Base-by-base conservation (phyloP, 2,329 filamentous ascomycete genomes). In the Didymellaceae sp. region DNA sequence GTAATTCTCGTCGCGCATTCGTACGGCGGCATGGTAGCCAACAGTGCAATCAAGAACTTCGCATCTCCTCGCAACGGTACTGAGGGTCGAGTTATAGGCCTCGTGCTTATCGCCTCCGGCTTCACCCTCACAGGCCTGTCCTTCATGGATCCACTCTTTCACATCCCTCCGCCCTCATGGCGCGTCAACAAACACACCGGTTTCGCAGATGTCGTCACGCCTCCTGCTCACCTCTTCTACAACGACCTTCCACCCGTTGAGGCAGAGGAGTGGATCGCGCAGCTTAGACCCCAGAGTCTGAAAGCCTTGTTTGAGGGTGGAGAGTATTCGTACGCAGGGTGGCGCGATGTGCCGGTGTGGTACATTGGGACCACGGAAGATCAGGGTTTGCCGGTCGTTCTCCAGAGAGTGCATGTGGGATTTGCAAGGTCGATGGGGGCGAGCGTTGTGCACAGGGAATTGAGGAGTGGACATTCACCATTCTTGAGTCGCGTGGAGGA, bases 1-100 rank as follows among this genome's bases (percentile, higher is more conserved):
- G 78, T 82, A 2, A 65, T 82, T 3, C 66, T 82, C 5, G 59
- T 80, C 3, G 74, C 70, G 1, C 79, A 82, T 62, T 80, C 78
- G 0, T 82, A 80, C 46, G 79, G 79, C 22, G 78, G 79, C 17
- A 68, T 75, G 32, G 75, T 79, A 1, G 78, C 75, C 33, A 70
- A 67, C 54, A 80, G 78, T 54, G 77, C 77, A 2, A 64, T 80
- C 58, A 77, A 75, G 52, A 77, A 71, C 6, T 66, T 81, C 40
- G 45, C 58, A 1, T 11, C 38, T 4, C 13, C 24, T 44, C 51
- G 13, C 11, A 17, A 22, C 5, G 26, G 11, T 13, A 9, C 26
- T 5, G 10, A 22, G 7, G 58, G 55, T 3, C 28, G 53, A 33
- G 50, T 61, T 7, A 31, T 53, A 22, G 55, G 52, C 8, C 40